phyloP scores from a whole-genome alignment of 2,329 filamentous ascomycete genomes.

The Aspergillus bombycis region DNA sequence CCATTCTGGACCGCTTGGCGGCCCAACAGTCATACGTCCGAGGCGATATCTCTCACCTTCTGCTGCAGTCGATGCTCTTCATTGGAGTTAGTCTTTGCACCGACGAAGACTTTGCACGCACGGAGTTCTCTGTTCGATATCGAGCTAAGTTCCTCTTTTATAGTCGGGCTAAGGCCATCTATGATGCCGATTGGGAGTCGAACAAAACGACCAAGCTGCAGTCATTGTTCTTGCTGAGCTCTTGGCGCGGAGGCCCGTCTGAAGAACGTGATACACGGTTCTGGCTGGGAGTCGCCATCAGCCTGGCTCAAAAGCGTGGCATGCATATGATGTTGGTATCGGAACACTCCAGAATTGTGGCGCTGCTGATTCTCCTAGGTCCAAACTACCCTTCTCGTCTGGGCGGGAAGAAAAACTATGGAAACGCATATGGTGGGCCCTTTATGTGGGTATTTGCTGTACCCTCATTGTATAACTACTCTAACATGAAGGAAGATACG shows the following conservation, averaged over 20 bases:
- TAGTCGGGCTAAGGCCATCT: conserved; percentile 54
- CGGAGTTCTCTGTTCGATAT: conserved; percentile 54
- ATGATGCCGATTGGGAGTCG: conserved; percentile 57
- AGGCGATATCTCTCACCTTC: conserved; percentile 51
- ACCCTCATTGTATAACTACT: not conserved
- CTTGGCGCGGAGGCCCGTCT: conserved; percentile 56
- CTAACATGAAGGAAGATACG: conserved; percentile 37
- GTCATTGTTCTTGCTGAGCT: conserved; percentile 58
- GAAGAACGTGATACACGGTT: conserved; percentile 55
- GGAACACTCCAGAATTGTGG: not conserved
- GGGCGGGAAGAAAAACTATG: conserved; percentile 43
- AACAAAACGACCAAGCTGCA: conserved; percentile 56
- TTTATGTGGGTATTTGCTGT: conserved; percentile 42
- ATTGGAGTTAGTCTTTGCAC: conserved; percentile 59
- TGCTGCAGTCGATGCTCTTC: conserved; percentile 59
- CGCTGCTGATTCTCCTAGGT: conserved; percentile 23
- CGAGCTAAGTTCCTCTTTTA: conserved; percentile 57
- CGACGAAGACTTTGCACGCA: conserved; percentile 46
- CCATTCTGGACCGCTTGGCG: conserved; percentile 54
- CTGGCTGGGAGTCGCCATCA: conserved; percentile 56
- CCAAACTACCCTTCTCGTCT: conserved; percentile 34
- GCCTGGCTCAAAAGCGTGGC: conserved; percentile 54
- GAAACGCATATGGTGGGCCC: conserved; percentile 58
- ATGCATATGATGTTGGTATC: conserved; percentile 38
- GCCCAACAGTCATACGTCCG: conserved; percentile 45